phyloP scores from a whole-genome alignment of 345 rosid species.

The Gossypium australe region DNA sequence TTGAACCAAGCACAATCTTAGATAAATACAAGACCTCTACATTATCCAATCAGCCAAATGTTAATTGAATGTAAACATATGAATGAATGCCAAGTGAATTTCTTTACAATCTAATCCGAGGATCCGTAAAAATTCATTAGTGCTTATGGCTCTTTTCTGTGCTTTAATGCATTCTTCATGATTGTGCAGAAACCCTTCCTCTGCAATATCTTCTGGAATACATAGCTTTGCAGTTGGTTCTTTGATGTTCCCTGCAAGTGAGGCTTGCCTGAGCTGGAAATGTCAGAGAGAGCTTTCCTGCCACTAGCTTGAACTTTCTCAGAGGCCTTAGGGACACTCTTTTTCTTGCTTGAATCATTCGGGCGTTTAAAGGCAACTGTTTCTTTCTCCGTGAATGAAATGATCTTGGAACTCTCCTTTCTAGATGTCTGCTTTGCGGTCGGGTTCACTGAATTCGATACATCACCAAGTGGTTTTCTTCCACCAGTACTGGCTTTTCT shows the following conservation, averaged over 20 bases:
- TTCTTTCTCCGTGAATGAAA: slow-evolving; percentile 22
- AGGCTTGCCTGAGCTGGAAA: slow-evolving; percentile 21
- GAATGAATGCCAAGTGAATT: too few relatives aligned
- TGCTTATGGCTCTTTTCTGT: too few relatives aligned
- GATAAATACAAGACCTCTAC: too few relatives aligned
- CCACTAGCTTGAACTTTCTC: slow-evolving; percentile 2
- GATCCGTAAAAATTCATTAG: too few relatives aligned
- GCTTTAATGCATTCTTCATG: too few relatives aligned
- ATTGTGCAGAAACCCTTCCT: too few relatives aligned
- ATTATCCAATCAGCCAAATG: too few relatives aligned
- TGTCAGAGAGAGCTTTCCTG: not conserved
- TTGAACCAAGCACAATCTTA: too few relatives aligned
- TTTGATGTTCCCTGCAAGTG: slow-evolving; percentile 14
- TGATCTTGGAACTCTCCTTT: slow-evolving; percentile 25
- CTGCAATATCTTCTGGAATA: too few relatives aligned
- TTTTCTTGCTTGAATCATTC: slow-evolving; percentile 30
- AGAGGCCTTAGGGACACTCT: slow-evolving; percentile 21
- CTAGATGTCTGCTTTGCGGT: slow-evolving; percentile 16
- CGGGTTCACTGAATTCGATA: not conserved
- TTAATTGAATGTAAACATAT: too few relatives aligned
- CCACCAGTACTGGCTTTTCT: slow-evolving; percentile 13
- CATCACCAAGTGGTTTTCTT: not conserved
- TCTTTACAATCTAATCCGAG: too few relatives aligned
- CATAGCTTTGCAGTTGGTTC: too few relatives aligned
- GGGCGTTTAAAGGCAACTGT: slow-evolving; percentile 13